Base-by-base conservation (phyloP, 106 monocot genomes). In the Agapanthus africanus region DNA sequence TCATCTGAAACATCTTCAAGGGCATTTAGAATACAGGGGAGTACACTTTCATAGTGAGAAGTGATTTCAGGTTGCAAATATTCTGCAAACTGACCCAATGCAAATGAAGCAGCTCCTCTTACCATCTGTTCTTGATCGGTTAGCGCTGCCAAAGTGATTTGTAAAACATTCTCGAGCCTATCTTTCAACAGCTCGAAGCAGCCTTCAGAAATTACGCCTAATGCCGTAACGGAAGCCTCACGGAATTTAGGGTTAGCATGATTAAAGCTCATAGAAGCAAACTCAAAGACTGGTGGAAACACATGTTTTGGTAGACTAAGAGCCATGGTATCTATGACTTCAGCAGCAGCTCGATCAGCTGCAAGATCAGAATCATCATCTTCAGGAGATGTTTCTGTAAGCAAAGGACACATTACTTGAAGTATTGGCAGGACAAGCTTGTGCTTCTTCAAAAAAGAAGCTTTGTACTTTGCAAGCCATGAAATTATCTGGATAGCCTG, bases 301-400 rank as follows among this genome's bases (percentile, higher is more conserved):
- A 93, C 99, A 68, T 90, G 84, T 63, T 83, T 99, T 59, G 99
- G 99, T 60, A 99, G 67, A 60, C 90, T 93, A 30, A 92, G 72
- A 57, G 99, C 93, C 99, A 99, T 87, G 21, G 93, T 99, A 78
- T 99, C 99, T 56, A 99, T 93, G 33, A 99, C 99, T 83, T 99
- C 99, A 61, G 99, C 99, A 64, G 99, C 93, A 73, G 90, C 87
- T 63, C 99, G 81, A 83, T 99, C 99, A 70, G 83, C 79, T 68
- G 99, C 76, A 63, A 99, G 86, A 75, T 93, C 97, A 72, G 74
- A 74, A 71, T 97, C 90, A 36, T 92, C 92, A 66, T 87, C 87
- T 59, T 79, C 89, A 79, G 38, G 44, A 34, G 72, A 21, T 65
- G 84, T 73, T 81, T 99, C 99, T 40, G 99, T 87, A 76, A 99